A percentile compares a stretch with the other conserved stretches of the same genome.
These are phyloP conservation scores for Nakazawaea holstii DNA, from an alignment of 805 yeast genomes.

Conservation along the genomic window DNA sequence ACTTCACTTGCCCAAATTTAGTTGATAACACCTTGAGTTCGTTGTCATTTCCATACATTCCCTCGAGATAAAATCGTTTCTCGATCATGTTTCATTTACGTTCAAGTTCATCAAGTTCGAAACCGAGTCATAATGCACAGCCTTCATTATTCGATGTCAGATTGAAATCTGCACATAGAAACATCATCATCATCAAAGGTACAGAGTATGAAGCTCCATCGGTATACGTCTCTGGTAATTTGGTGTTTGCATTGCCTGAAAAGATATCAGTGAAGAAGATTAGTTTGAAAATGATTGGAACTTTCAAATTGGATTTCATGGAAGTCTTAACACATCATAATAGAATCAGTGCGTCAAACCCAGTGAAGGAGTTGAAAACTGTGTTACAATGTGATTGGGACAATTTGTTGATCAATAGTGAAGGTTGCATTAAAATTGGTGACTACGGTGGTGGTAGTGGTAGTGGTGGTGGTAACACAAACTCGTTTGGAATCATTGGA, in stretches of 20 bases:
- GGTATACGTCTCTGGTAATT: constrained; percentile 38
- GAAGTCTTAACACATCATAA: constrained; percentile 27
- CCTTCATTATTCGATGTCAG: constrained; percentile 10
- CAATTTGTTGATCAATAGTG: constrained; percentile 34
- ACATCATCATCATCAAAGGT: constrained; percentile 37
- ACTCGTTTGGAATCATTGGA: constrained; percentile 1
- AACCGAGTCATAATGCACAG: background rate
- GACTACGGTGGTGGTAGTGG: constrained; percentile 31
- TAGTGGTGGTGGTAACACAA: too few relatives aligned
- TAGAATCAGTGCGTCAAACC: constrained; percentile 22
- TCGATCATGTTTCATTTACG: constrained; percentile 7
- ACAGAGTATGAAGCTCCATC: constrained; percentile 38
- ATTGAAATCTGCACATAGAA: constrained; percentile 29
- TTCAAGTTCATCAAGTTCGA: background rate
- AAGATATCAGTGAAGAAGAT: constrained; percentile 34
- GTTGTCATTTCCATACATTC: too few relatives aligned
- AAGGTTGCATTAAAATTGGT: constrained; percentile 35
- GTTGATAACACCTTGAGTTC: too few relatives aligned
- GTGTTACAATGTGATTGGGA: constrained; percentile 42
- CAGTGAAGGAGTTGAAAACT: constrained; percentile 32
- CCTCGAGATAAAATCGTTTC: background rate
- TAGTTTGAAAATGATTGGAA: constrained; percentile 36
- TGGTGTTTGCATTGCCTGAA: constrained; percentile 39
- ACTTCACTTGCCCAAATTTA: too few relatives aligned
- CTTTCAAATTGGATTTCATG: constrained; percentile 35